Percentiles rank a stretch among this genome's conserved stretches.
Conservation (phyloP, 192 early-diverging fungal species). For the Backusella psychrophila region DNA sequence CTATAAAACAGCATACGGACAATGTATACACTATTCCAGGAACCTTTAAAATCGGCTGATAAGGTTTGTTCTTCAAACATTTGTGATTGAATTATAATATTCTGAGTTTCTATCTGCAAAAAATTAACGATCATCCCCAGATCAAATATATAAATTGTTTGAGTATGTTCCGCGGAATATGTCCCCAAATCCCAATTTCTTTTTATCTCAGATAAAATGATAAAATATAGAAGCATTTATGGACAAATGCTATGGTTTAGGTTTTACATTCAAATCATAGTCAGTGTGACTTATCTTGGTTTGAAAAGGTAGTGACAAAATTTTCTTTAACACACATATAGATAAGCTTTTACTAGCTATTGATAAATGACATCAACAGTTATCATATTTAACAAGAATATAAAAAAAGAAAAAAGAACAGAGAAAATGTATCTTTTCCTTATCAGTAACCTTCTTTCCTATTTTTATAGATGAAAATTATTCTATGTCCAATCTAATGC, state of each 20-base stretch:
- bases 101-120: slow-evolving; percentile 1
- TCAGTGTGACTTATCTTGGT: neutral
- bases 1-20: neutral
- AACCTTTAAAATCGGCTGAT: neutral
- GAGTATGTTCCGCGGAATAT: neutral
- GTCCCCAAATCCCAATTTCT: neutral
- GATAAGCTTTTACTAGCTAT: neutral
- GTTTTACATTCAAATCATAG: neutral
- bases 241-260: neutral
- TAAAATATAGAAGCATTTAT: neutral
- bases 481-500: neutral
- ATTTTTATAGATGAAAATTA: neutral
- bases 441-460: neutral
- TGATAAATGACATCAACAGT: no score
- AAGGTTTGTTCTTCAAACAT: neutral
- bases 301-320: neutral
- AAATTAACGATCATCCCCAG: neutral
- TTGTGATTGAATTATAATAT: neutral
- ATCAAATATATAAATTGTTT: neutral
- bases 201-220: neutral
- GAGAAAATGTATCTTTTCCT: neutral
- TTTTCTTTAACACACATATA: neutral
- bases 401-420: neutral
- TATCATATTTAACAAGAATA: neutral
- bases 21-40: neutral